A percentile compares a stretch with the other conserved stretches of the same genome.
Evolutionary conservation across 108 stramenopile species (phyloP).

Genomic region (Nitzschia palea): DNA sequence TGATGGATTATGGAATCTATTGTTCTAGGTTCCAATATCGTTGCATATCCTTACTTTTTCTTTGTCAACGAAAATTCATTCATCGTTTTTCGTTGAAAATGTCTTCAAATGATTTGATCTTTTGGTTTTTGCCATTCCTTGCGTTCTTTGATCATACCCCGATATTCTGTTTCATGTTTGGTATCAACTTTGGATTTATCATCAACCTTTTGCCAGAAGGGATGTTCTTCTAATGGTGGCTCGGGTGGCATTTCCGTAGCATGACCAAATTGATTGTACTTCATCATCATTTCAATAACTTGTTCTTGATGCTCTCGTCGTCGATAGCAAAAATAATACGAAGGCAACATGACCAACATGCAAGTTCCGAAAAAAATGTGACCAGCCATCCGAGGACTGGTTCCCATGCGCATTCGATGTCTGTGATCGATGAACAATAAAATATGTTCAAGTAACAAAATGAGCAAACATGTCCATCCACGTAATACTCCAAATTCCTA

Average conservation of each 20-base stretch:
- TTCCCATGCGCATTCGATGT: slow-evolving; percentile 80
- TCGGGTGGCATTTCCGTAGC: slow-evolving; percentile 67
- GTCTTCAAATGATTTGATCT: slow-evolving; percentile 55
- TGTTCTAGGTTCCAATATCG: too few relatives aligned
- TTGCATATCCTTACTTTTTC: too few relatives aligned
- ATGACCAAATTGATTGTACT: slow-evolving; percentile 77
- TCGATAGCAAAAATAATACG: slow-evolving; percentile 80
- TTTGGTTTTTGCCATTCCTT: slow-evolving; percentile 79
- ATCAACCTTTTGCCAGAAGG: slow-evolving; percentile 56
- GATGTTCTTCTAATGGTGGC: slow-evolving; percentile 67
- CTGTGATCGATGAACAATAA: slow-evolving; percentile 10
- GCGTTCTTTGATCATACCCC: slow-evolving; percentile 69
- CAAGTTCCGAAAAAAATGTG: slow-evolving; percentile 54
- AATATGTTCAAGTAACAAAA: not conserved
- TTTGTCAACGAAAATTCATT: too few relatives aligned
- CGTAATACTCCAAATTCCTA: not conserved
- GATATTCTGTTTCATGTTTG: slow-evolving; percentile 52
- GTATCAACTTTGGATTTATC: not conserved
- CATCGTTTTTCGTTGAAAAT: slow-evolving; percentile 62
- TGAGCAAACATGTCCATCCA: not conserved
- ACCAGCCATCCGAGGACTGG: slow-evolving; percentile 47
- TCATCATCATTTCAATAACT: slow-evolving; percentile 83
- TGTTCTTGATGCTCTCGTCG: slow-evolving; percentile 71
- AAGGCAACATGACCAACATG: slow-evolving; percentile 56
- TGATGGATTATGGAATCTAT: not conserved